phyloP scores from a whole-genome alignment of 192 early-diverging fungal genomes.

The Haplosporangium gracile region DNA sequence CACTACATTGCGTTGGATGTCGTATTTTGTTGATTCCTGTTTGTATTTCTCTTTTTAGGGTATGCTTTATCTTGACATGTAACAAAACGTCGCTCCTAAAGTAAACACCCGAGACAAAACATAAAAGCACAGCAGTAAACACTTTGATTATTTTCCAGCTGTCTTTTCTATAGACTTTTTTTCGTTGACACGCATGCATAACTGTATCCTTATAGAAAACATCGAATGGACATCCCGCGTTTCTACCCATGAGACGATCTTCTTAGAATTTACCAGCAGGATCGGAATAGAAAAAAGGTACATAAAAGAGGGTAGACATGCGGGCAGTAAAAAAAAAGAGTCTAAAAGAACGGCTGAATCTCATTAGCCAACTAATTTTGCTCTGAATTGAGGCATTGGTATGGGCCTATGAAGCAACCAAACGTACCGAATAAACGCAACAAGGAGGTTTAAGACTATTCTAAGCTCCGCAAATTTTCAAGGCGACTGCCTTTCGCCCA shows the following conservation, averaged over 20 bases:
- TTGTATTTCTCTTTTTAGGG: background rate
- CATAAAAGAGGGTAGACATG: too few relatives aligned
- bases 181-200: too few relatives aligned
- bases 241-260: too few relatives aligned
- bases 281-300: background rate
- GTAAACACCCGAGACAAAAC: background rate
- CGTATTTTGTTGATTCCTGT: background rate
- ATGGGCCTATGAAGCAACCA: background rate
- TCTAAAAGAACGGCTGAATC: background rate
- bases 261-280: too few relatives aligned
- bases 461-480: background rate
- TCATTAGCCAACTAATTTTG: background rate
- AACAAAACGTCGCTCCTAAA: background rate
- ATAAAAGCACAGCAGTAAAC: background rate
- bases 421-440: background rate
- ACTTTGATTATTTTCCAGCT: background rate
- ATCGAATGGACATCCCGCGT: too few relatives aligned
- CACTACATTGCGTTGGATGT: background rate
- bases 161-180: too few relatives aligned
- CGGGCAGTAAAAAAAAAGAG: background rate
- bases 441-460: background rate
- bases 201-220: too few relatives aligned
- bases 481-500: background rate
- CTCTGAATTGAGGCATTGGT: too few relatives aligned
- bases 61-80: background rate